Evolutionary conservation across 768 basidiomycete genomes (phyloP), one percentile per base, ranked within the genome.

Genomic region (Boletus sp.): DNA sequence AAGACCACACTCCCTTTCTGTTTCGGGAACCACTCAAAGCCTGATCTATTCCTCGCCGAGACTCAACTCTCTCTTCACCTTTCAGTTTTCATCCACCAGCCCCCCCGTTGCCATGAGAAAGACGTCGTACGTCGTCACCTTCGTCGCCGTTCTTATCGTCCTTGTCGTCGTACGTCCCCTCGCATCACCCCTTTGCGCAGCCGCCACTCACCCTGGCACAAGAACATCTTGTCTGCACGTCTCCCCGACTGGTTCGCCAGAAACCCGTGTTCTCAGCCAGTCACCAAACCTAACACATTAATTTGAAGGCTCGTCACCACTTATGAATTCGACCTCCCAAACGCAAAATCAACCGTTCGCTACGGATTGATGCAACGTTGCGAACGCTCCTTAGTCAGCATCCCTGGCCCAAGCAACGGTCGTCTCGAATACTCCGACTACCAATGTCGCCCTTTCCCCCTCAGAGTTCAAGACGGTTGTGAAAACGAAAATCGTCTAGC

Each of bases 381-480:
- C 71, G 78, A 84, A 50, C 77, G 78, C 41, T 70, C 75, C 45
- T 51, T 77, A 1, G 67, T 84, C 40, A 67, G 73, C 57, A 55
- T 86, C 11, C 84, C 83, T 3, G 73, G 72, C 21, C 70, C 75
- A 9, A 64, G 63, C 14, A 73, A 73, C n/a, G 72, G 77, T 7
- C 72, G 72, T 40, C 59, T 82, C 47, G 72, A 77, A 34, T 85
- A 83, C 67, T 75, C 77, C 4, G 75, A 81, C 13, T 83, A 77
- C 60, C 70, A 83, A 45, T 91, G 89, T 58, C 82, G 87, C 48
- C 62, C 70, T 6, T 91, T 90, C 68, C 89, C 89, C 4, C 69
- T 73, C 44, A 75, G 79, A 17, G 80, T 79, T 1, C 66, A 66
- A 32, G 78, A 79, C 57, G 59, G 62, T 13, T 79, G 78, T 53